A percentile compares a stretch with the other conserved stretches of the same genome.
Conservation (phyloP, 768 basidiomycete species). For the Termitomyces sp. region DNA sequence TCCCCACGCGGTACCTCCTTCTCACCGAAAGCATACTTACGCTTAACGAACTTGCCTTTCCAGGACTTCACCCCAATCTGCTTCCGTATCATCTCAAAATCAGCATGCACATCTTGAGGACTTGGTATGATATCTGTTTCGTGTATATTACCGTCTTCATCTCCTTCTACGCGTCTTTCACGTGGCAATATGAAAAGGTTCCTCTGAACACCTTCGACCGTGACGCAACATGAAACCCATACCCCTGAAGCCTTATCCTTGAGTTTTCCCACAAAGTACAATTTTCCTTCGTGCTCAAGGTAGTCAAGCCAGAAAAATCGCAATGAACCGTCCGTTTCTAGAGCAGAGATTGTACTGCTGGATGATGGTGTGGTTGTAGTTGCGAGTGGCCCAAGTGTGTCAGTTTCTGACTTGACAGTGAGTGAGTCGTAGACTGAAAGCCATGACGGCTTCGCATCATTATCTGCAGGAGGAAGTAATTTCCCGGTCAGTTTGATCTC, state of each 20-base stretch:
- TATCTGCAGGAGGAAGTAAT: slow-evolving; percentile 30
- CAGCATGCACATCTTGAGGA: slow-evolving; percentile 66
- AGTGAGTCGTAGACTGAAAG: slow-evolving; percentile 72
- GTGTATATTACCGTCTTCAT: slow-evolving; percentile 51
- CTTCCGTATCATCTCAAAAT: slow-evolving; percentile 77
- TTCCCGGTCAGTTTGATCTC: slow-evolving; percentile 17
- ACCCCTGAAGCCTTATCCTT: slow-evolving; percentile 64
- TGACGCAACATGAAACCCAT: slow-evolving; percentile 85
- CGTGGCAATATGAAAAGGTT: slow-evolving; percentile 90
- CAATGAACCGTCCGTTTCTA: slow-evolving; percentile 81
- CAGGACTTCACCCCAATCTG: slow-evolving; percentile 70
- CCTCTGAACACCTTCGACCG: slow-evolving; percentile 79
- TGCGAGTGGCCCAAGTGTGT: slow-evolving; percentile 47
- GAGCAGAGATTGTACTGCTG: slow-evolving; percentile 43
- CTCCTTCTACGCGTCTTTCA: slow-evolving; percentile 49
- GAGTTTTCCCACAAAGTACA: slow-evolving; percentile 90
- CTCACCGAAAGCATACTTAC: slow-evolving; percentile 91
- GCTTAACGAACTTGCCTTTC: slow-evolving; percentile 79
- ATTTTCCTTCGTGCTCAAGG: slow-evolving; percentile 76
- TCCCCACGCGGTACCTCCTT: slow-evolving; percentile 75
- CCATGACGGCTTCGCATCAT: slow-evolving; percentile 54
- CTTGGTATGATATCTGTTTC: slow-evolving; percentile 76
- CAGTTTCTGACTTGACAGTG: slow-evolving; percentile 47
- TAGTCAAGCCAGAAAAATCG: slow-evolving; percentile 97
- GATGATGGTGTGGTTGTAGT: slow-evolving; percentile 29